Evolutionary conservation across 1,284 basidiomycete species (phyloP), one percentile per base, ranked within the genome.

Genomic region (Mycena citricolor): DNA sequence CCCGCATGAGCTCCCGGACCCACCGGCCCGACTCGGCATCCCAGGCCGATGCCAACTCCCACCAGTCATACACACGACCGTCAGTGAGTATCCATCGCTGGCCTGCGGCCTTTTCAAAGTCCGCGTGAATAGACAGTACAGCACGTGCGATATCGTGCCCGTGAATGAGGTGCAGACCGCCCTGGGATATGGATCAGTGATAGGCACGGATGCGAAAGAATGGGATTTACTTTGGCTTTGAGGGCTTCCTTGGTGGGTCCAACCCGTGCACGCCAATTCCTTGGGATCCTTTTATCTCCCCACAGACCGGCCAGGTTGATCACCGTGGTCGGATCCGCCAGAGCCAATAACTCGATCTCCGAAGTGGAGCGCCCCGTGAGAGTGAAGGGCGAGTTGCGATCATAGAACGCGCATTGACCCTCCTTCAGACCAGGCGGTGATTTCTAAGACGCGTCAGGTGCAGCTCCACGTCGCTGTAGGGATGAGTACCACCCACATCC

Each of bases 251-350:
- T 82, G 3, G 71, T 71, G 0, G 76, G 67, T 0, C 76, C 76
- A 11, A 83, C 70, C 17, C 69, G 67, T 1, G 57, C 55, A 7
- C 84, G 68, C 71, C 74, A 83, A 47, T 78, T 76, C 34, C 66
- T 63, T 12, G 70, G 60, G 5, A 65, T 61, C 5, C 82, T 67
- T 12, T 61, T 47, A 1, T 76, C 76, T 16, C 83, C 81, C 77
- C 79, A 84, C 4, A 86, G 64, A 0, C 82, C 82, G 12, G 70
- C 65, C n/a, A 85, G 72, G 54, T 83, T 72, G 24, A 86, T 63
- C 1, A 85, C 77, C 1, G 77, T 77, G 2, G 76, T 72, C 0
- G 62, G 70, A 21, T 44, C 45, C n/a, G 60, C 55, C n/a, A 81
- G 59, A 2, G 61, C 59, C 4, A 84, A 65, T 10, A 83, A 64